These are phyloP conservation scores for Linnemannia schmuckeri DNA, from an alignment of 192 early-diverging fungal genomes.

Conservation along the genomic window DNA sequence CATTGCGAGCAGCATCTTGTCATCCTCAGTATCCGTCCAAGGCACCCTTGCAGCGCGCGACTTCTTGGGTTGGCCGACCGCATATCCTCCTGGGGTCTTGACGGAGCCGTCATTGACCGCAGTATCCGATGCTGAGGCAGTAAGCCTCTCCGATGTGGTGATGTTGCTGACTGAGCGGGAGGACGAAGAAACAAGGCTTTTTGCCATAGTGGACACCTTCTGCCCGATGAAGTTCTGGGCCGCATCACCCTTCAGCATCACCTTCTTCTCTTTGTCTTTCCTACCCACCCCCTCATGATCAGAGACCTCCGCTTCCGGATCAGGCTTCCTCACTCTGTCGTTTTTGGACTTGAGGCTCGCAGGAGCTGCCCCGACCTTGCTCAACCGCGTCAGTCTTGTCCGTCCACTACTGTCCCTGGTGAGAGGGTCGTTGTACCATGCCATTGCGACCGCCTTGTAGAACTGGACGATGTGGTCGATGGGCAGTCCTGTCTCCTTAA, in stretches of 20 bases:
- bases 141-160: background rate
- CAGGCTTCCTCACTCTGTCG: background rate
- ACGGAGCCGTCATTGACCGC: background rate
- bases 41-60: slow-evolving; percentile 8
- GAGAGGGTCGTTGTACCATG: slow-evolving; percentile 24
- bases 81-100: background rate
- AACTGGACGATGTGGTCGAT: slow-evolving; percentile 29
- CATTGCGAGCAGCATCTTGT: slow-evolving; percentile 20
- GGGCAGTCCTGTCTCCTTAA: slow-evolving; percentile 26
- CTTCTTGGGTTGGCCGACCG: slow-evolving; percentile 11
- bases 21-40: slow-evolving; percentile 28
- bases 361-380: background rate
- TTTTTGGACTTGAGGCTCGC: background rate
- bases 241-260: background rate
- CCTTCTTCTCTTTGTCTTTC: background rate
- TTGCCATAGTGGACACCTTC: background rate
- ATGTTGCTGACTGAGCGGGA: background rate
- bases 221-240: background rate
- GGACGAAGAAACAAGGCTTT: background rate
- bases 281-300: background rate
- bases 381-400: background rate
- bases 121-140: background rate
- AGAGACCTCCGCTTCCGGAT: background rate
- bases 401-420: background rate
- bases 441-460: slow-evolving; percentile 25